Percentiles rank a stretch among this genome's conserved stretches.
phyloP scores from a whole-genome alignment of 305 asterid species.

The Fraxinus paxiana region DNA sequence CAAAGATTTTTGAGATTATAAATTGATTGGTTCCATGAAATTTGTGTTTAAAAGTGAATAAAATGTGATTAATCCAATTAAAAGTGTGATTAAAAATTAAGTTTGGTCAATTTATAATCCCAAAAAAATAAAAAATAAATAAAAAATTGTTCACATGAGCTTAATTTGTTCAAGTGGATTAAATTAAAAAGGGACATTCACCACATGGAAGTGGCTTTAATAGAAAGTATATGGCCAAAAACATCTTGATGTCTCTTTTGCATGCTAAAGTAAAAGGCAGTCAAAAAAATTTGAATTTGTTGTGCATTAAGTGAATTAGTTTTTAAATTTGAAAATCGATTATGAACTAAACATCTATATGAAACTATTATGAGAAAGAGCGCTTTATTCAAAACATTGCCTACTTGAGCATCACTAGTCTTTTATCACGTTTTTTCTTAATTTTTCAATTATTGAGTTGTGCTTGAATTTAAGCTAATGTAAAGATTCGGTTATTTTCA shows the following conservation, averaged over 20 bases:
- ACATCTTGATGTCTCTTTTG: neutral
- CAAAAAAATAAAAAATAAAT: too few relatives aligned
- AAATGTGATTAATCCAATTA: neutral
- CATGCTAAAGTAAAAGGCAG: neutral
- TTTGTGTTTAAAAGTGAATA: neutral
- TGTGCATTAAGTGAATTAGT: neutral
- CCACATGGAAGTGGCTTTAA: neutral
- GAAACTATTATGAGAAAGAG: neutral
- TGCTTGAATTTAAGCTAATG: neutral
- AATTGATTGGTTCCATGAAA: neutral
- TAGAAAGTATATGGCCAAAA: neutral
- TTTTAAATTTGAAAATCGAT: neutral
- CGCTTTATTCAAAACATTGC: neutral
- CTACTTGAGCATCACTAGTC: neutral
- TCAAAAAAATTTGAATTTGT: neutral
- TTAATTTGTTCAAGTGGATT: neutral
- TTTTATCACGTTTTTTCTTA: neutral
- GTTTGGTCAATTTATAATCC: neutral
- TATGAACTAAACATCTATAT: neutral
- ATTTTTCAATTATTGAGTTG: neutral
- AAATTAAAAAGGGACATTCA: neutral
- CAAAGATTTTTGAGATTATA: neutral
- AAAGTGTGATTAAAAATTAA: neutral
- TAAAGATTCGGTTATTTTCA: neutral
- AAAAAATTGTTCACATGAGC: neutral